Conservation (phyloP, 345 rosid species). For the Eucalyptus tenuipes region DNA sequence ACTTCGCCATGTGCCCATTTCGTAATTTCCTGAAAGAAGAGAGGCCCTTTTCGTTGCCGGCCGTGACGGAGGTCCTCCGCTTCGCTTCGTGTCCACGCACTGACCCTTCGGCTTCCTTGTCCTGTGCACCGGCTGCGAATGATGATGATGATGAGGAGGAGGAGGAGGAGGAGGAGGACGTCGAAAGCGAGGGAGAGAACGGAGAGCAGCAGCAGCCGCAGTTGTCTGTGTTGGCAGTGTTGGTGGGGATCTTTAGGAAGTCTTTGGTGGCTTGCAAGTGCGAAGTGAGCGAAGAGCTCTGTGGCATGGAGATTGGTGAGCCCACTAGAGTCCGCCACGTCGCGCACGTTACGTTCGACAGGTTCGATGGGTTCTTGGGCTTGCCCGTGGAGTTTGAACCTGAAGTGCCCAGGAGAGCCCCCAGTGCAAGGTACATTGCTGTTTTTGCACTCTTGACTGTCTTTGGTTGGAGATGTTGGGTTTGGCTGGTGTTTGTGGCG, state of each 20-base stretch:
- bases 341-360: constrained; percentile 85
- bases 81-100: constrained; percentile 10
- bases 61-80: constrained; percentile 74
- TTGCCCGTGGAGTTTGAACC: constrained; percentile 84
- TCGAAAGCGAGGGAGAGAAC: neutral
- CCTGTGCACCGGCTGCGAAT: neutral
- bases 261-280: constrained; percentile 45
- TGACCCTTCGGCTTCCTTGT: constrained; percentile 9
- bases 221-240: constrained; percentile 45
- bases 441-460: neutral
- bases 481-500: neutral
- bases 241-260: constrained; percentile 50
- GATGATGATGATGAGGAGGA: neutral
- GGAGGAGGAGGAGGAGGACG: constrained; percentile 8
- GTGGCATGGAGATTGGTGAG: constrained; percentile 66
- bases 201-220: constrained; percentile 24
- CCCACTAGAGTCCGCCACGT: constrained; percentile 76
- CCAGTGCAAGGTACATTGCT: constrained; percentile 68
- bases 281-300: constrained; percentile 34
- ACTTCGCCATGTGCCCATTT: neutral
- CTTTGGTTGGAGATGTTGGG: neutral
- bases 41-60: constrained; percentile 21
- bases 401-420: constrained; percentile 68
- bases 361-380: constrained; percentile 82
- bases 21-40: neutral